Evolutionary conservation across 2,329 filamentous ascomycete species (phyloP).

Genomic region (Aspergillus neoniger): DNA sequence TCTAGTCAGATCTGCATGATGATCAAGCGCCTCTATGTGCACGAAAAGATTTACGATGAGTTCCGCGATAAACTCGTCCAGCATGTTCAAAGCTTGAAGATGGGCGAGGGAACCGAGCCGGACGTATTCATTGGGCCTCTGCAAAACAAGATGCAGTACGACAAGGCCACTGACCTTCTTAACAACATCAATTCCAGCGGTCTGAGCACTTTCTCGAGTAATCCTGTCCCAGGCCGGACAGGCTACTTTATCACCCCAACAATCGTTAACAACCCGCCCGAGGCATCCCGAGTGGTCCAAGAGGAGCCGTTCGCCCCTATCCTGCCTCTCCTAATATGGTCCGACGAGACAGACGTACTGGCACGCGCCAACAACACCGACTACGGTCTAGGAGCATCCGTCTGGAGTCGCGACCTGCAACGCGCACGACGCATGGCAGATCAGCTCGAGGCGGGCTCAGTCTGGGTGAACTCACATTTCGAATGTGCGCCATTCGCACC

Average conservation of each 20-base stretch:
- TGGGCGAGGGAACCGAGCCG: conserved; percentile 44
- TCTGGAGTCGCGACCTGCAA: conserved; percentile 58
- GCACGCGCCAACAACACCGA: conserved; percentile 56
- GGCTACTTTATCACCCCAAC: conserved; percentile 63
- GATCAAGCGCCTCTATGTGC: conserved; percentile 63
- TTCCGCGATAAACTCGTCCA: conserved; percentile 53
- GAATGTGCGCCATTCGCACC: conserved; percentile 36
- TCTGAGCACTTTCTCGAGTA: conserved; percentile 55
- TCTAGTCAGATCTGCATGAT: conserved; percentile 59
- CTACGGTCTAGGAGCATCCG: conserved; percentile 58
- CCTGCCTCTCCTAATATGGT: conserved; percentile 64
- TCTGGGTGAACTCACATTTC: conserved; percentile 60
- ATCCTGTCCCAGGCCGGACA: conserved; percentile 45
- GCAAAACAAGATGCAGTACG: conserved; percentile 67
- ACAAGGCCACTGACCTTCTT: conserved; percentile 60
- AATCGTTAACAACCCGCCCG: conserved; percentile 60
- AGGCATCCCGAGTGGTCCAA: conserved; percentile 56
- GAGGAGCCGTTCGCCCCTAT: conserved; percentile 68
- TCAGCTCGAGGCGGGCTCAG: conserved; percentile 58
- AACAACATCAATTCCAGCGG: conserved; percentile 57
- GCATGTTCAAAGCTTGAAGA: conserved; percentile 46
- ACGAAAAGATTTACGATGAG: conserved; percentile 59
- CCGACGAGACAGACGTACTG: conserved; percentile 61
- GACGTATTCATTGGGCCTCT: conserved; percentile 59
- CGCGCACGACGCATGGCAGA: conserved; percentile 56